Evolutionary conservation across 805 yeast genomes (phyloP).

Genomic region (Osmozyma mogii): DNA sequence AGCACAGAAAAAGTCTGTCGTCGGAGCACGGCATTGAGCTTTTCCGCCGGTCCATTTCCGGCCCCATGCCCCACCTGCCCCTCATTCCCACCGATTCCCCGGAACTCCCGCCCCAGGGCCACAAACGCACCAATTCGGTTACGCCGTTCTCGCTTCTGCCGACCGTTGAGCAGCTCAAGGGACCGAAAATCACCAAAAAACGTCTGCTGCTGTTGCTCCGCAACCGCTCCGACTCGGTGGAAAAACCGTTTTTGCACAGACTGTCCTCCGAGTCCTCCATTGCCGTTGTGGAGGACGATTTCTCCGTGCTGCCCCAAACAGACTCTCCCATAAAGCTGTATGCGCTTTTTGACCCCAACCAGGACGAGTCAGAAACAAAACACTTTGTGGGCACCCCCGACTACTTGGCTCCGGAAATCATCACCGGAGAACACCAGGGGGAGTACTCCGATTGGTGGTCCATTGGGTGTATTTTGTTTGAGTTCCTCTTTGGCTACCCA

Average conservation of each 20-base stretch:
- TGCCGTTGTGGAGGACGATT: constrained; percentile 41
- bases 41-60: constrained; percentile 18
- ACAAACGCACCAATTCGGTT: constrained; percentile 32
- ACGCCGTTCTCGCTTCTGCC: constrained; percentile 41
- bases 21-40: constrained; percentile 36
- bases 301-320: constrained; percentile 22
- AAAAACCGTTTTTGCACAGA: constrained; percentile 36
- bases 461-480: constrained; percentile 90
- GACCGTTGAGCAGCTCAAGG: constrained; percentile 20
- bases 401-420: constrained; percentile 94
- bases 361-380: constrained; percentile 34
- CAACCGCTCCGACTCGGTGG: no score
- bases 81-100: constrained; percentile 8
- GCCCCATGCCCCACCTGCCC: constrained; percentile 10
- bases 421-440: constrained; percentile 74
- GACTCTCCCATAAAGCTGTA: constrained; percentile 24
- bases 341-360: constrained; percentile 71
- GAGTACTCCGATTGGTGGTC: constrained; percentile 99
- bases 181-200: neutral
- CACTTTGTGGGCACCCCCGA: constrained; percentile 96
- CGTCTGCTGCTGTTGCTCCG: neutral
- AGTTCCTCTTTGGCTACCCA: constrained; percentile 85
- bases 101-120: constrained; percentile 6
- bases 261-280: constrained; percentile 53
- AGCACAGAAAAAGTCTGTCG: constrained; percentile 33